Percentiles rank a stretch among this genome's conserved stretches.
These are phyloP conservation scores for Rhinocladiella similis DNA, from an alignment of 2,329 filamentous ascomycete genomes.

Conservation along the genomic window DNA sequence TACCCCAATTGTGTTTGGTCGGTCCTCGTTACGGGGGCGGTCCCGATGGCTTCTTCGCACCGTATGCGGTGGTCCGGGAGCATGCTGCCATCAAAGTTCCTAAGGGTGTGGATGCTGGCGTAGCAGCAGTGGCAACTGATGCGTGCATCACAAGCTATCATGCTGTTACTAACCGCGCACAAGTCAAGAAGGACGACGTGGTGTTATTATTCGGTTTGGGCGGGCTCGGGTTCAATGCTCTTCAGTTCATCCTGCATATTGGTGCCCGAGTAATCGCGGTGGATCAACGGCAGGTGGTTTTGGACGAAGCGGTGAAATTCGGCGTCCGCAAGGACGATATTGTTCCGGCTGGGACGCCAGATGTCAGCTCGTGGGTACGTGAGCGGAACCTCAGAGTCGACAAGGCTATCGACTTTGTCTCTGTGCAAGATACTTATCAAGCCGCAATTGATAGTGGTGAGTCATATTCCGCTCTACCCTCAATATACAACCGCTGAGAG, in stretches of 20 bases:
- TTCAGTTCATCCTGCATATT: constrained; percentile 15
- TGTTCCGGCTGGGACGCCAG: constrained; percentile 2
- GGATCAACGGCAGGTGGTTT: constrained; percentile 15
- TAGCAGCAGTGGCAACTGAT: constrained; percentile 18
- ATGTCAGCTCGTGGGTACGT: constrained; percentile 8
- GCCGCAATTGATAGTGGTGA: constrained; percentile 13
- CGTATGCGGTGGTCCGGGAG: constrained; percentile 11
- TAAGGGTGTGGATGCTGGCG: not conserved
- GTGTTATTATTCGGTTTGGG: constrained; percentile 10
- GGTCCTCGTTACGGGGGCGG: constrained; percentile 12
- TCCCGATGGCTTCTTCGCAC: constrained; percentile 16
- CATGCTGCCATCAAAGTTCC: constrained; percentile 13
- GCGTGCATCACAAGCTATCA: constrained; percentile 16
- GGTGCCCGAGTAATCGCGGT: constrained; percentile 12
- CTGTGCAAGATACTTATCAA: constrained; percentile 11
- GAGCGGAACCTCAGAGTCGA: constrained; percentile 5
- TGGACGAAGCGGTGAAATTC: constrained; percentile 20
- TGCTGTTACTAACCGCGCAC: constrained; percentile 6
- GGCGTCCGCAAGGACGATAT: constrained; percentile 12
- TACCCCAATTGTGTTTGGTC: constrained; percentile 8
- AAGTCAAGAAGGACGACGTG: constrained; percentile 8
- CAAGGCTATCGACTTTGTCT: constrained; percentile 18
- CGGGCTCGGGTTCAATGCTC: constrained; percentile 17
- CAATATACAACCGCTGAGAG: not conserved
- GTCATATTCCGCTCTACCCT: not conserved